Evolutionary conservation across 208 protist genomes (phyloP).

Genomic region (Trypanosoma melophagium): DNA sequence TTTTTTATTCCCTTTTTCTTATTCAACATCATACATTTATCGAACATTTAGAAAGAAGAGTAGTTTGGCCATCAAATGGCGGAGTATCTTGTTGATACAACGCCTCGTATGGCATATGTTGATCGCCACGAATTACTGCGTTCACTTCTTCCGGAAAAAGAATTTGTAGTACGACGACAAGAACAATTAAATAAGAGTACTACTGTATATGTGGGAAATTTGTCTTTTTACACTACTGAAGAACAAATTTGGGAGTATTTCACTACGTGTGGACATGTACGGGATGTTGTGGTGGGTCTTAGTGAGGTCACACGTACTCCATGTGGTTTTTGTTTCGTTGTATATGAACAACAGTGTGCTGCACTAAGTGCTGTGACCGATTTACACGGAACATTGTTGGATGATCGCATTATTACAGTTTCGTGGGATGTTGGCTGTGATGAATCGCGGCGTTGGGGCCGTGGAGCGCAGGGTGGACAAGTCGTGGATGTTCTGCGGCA

Average conservation of each 20-base stretch:
- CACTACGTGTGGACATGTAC: constrained; percentile 89
- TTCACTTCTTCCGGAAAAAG: constrained; percentile 62
- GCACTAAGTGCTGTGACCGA: constrained; percentile 91
- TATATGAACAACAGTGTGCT: constrained; percentile 91
- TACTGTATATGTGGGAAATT: constrained; percentile 98
- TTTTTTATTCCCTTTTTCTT: constrained; percentile 12
- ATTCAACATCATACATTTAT: no score
- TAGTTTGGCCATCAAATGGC: constrained; percentile 39
- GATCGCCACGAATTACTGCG: constrained; percentile 81
- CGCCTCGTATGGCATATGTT: constrained; percentile 79
- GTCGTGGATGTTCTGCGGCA: constrained; percentile 92
- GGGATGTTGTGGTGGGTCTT: constrained; percentile 98
- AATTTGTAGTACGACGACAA: constrained; percentile 69
- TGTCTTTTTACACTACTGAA: constrained; percentile 98
- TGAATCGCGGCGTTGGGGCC: constrained; percentile 73
- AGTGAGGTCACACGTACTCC: constrained; percentile 93
- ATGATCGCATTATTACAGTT: constrained; percentile 81
- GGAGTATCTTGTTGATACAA: constrained; percentile 55
- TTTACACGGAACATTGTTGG: constrained; percentile 68
- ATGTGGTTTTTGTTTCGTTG: constrained; percentile 99
- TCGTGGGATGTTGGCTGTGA: constrained; percentile 89
- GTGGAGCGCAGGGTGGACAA: constrained; percentile 85
- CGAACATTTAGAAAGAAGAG: neutral
- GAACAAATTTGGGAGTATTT: constrained; percentile 97
- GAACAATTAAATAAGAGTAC: constrained; percentile 70